Evolutionary conservation across 768 basidiomycete genomes (phyloP).

Genomic region (Cystofilobasidium bisporidii): DNA sequence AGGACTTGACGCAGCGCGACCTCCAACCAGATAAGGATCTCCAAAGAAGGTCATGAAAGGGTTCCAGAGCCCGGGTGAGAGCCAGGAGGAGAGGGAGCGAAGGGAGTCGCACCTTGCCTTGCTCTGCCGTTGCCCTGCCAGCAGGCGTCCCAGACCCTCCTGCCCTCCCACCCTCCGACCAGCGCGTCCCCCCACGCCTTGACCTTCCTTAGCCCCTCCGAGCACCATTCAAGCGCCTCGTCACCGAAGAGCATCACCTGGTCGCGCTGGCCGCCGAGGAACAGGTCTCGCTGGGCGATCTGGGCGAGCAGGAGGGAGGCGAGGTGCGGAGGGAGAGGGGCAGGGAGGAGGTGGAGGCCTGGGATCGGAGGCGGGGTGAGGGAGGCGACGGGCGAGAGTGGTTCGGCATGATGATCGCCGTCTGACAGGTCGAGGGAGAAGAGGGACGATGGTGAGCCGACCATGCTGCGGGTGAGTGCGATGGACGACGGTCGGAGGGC

Average conservation of each 20-base stretch:
- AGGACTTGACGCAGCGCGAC: no score
- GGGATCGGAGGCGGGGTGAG: constrained; percentile 14
- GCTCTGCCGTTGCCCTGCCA: not conserved
- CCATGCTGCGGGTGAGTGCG: not conserved
- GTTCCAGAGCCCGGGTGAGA: no score
- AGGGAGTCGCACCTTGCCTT: constrained; percentile 14
- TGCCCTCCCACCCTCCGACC: no score
- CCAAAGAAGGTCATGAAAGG: no score
- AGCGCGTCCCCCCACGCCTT: not conserved
- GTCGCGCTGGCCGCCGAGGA: constrained; percentile 17
- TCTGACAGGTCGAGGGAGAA: not conserved
- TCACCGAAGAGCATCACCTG: constrained; percentile 26
- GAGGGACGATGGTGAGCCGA: not conserved
- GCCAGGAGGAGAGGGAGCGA: not conserved
- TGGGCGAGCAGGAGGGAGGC: constrained; percentile 7
- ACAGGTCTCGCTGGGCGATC: constrained; percentile 9
- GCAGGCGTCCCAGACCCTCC: not conserved
- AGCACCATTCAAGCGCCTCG: not conserved
- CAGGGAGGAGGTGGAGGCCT: constrained; percentile 17
- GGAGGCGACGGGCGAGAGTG: not conserved
- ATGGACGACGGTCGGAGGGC: no score
- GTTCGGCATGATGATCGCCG: not conserved
- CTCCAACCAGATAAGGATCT: no score
- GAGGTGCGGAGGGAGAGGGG: constrained; percentile 4
- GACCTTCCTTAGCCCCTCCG: not conserved